phyloP scores from a whole-genome alignment of 1,284 basidiomycete species.

The Tilletia caries region DNA sequence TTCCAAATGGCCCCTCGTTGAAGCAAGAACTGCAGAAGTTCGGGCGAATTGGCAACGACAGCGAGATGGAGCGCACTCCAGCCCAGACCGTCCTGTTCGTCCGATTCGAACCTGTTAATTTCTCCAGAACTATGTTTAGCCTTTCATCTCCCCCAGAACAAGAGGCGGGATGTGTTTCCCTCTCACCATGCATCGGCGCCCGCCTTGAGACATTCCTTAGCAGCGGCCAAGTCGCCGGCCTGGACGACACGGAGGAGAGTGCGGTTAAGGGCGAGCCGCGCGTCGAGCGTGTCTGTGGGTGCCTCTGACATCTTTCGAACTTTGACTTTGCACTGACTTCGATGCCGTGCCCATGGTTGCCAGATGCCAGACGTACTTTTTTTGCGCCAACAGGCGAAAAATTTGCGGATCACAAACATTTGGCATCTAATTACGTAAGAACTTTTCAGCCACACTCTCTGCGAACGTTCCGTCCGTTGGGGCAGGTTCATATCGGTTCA shows the following conservation, averaged over 20 bases:
- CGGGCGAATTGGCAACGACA: constrained; percentile 67
- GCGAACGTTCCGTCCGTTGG: too few species aligned
- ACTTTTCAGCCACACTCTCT: too few species aligned
- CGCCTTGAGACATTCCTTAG: constrained; percentile 10
- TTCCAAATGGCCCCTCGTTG: constrained; percentile 89
- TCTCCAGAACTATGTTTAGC: too few species aligned
- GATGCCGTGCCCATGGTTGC: too few species aligned
- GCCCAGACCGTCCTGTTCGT: constrained; percentile 62
- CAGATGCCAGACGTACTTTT: too few species aligned
- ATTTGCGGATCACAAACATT: too few species aligned
- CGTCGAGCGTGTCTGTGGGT: neutral
- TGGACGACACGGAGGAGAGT: neutral
- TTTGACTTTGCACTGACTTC: too few species aligned
- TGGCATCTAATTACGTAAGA: too few species aligned
- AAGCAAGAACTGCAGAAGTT: constrained; percentile 67
- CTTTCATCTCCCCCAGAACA: too few species aligned
- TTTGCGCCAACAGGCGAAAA: too few species aligned
- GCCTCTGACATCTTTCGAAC: too few species aligned
- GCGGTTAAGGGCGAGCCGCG: neutral
- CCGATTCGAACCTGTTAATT: constrained; percentile 59
- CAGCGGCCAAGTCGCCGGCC: neutral
- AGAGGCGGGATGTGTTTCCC: neutral
- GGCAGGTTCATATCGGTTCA: too few species aligned
- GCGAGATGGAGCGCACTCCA: constrained; percentile 85
- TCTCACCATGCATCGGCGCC: constrained; percentile 7